Evolutionary conservation across 2,329 filamentous ascomycete genomes (phyloP), one percentile per base, ranked within the genome.

Genomic region (Hymenoscyphus albidus): DNA sequence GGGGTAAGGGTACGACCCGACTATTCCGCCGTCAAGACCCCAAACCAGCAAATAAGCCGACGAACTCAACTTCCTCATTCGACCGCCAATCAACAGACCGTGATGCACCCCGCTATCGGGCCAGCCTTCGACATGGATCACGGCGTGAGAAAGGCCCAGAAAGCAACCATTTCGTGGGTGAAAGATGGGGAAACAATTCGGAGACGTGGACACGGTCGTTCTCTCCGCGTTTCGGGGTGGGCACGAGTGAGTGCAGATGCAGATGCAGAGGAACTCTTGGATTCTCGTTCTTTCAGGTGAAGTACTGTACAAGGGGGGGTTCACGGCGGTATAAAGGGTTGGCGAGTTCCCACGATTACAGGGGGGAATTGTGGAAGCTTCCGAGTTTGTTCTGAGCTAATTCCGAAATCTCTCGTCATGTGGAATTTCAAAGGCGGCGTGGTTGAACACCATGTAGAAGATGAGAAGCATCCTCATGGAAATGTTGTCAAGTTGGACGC

Each of bases 401-500:
- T 54, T 12, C n/a, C 12, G 27, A 27, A 54, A 35, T 4, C 5
- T 7, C 22, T 27, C 48, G 31, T 54, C 48, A 54, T 54, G 48
- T 54, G 22, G 3, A 54, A 54, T 22, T 3, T 22, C 10, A 54
- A 54, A 27, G 48, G 18, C 32, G 54, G 1, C 38, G 62, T 48
- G 62, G 62, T 63, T 10, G 69, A 68, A 57, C 66, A 69, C 42
- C 44, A 65, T 14, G 66, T 69, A 27, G 32, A 62, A 31, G 66
- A 70, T 31, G 67, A 68, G 51, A 70, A 71, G 55, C 51, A 67
- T 56, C 61, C 51, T 4, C 35, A 39, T n/a, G 67, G 64, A 18
- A 68, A 72, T 55, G 66, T 70, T 22, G 63, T 31, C 3, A 70
- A 78, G 63, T 72, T 79, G 39, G 74, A 76, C 59, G 71, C 78